Evolutionary conservation across 2,329 filamentous ascomycete genomes (phyloP), one percentile per base, ranked within the genome.

Genomic region (Paecilomyces fulvus): DNA sequence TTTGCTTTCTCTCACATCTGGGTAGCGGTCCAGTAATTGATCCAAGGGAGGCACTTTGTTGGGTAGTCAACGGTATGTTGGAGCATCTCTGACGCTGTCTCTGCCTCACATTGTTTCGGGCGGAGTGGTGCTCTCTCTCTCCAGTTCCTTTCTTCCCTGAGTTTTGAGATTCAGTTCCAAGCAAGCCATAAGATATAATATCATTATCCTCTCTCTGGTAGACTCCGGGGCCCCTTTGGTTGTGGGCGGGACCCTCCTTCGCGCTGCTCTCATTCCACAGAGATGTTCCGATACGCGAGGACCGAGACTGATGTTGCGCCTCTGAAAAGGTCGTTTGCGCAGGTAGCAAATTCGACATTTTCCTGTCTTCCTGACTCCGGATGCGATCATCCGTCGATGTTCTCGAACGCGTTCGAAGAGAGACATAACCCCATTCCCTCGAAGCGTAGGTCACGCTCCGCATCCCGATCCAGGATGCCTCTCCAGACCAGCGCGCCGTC

Each of bases 401-500:
- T 64, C 59, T 63, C 62, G 58, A 61, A 63, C 48, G 53, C 61
- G 21, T 55, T 63, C 25, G 64, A 63, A 61, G 65, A 61, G 60
- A 61, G 61, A 56, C 62, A 60, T 56, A 64, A 64, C 58, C 57
- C 62, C n/a, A 56, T 60, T 49, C 58, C 66, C 64, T 67, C 64
- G 61, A 67, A 70, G 61, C 67, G 67, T 58, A 63, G 65, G 58
- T 63, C 64, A 52, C 59, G 58, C 43, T 61, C 57, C 20, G 57
- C 60, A 55, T 58, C 61, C 53, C 49, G 30, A 55, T 56, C 59
- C 60, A 70, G 59, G 61, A 74, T 75, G 72, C 71, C 73, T 59
- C 68, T 73, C 60, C 71, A 73, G 66, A 70, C 72, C 50, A 72
- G 68, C 58, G 64, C 70, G 56, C 68, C 72, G 65, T 70, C 70